phyloP scores from a whole-genome alignment of 2,329 filamentous ascomycete genomes.

The Rhexocercosporidium sp. region DNA sequence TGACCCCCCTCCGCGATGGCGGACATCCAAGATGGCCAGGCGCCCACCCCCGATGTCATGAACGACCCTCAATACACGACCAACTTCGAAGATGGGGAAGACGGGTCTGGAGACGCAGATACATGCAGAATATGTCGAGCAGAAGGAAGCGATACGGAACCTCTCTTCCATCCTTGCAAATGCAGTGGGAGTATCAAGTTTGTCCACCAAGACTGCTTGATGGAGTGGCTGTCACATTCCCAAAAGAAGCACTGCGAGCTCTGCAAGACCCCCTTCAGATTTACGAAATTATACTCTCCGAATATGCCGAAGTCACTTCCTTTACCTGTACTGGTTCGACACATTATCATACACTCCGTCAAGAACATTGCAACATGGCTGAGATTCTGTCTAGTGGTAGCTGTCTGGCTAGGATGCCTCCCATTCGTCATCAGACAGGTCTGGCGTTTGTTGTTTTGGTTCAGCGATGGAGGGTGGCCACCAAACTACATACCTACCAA shows the following conservation, averaged over 20 bases:
- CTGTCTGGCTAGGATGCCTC: conserved; percentile 87
- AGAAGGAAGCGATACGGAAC: conserved; percentile 81
- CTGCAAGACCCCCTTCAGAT: conserved; percentile 97
- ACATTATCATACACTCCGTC: conserved; percentile 75
- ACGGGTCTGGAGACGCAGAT: conserved; percentile 54
- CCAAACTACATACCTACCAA: conserved; percentile 24
- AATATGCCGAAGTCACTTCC: conserved; percentile 90
- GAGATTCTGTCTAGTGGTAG: conserved; percentile 76
- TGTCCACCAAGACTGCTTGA: conserved; percentile 96
- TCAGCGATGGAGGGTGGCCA: conserved; percentile 44
- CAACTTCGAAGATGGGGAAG: conserved; percentile 41
- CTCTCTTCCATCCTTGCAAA: conserved; percentile 97
- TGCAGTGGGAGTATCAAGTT: conserved; percentile 99
- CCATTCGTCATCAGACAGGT: conserved; percentile 90
- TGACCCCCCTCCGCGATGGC: conserved; percentile 26
- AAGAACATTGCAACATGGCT: conserved; percentile 78
- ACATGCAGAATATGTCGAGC: conserved; percentile 98
- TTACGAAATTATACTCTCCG: conserved; percentile 96
- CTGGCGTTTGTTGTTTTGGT: conserved; percentile 94
- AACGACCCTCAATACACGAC: conserved; percentile 58
- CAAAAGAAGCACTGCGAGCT: conserved; percentile 99
- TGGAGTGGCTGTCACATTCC: conserved; percentile 98
- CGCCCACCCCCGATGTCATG: conserved; percentile 55
- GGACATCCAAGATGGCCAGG: conserved; percentile 14
- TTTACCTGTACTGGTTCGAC: conserved; percentile 77